Evolutionary conservation across 441 rosid species (phyloP), one percentile per base, ranked within the genome.

Genomic region (Gossypium davidsonii): DNA sequence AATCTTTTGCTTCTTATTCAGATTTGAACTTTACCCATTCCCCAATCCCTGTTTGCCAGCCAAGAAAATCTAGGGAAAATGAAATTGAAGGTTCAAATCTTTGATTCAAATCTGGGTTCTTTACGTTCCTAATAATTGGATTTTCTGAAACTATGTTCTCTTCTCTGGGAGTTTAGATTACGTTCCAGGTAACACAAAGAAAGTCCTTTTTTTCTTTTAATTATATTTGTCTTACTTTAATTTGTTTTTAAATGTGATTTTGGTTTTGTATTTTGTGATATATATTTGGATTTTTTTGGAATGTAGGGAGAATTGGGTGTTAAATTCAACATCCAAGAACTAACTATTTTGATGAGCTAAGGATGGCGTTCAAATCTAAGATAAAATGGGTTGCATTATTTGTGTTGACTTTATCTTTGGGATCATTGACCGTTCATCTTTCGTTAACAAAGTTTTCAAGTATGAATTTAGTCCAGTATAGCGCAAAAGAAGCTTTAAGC

Each of bases 301-400:
- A 62, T 73, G 75, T 73, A 76, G 80, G 79, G 67, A 71, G 61
- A 60, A 53, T 57, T 56, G 39, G 74, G 75, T 75, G 78, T 78
- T 79, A 67, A 78, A 44, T 60, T 74, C 39, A 44, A 60, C 66
- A 34, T 72, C 59, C 70, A 26, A 57, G 14, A 28, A 28, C 44
- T 9, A 26, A 1, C 39, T 67, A 46, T 65, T 60, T 64, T 80
- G 83, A 77, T 81, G 82, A 82, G 74, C 44, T 61, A 81, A 67
- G 85, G 85, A 85, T 88, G 97, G 79, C 83, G 74, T 85, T 91
- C 82, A 89, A 87, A 83, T 92, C 97, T 48, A 94, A 88, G 83
- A 90, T 96, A 72, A 96, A 96, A 81, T 88, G 94, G 97, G 82
- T 91, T 68, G 94, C 96, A 68, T 83, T 93, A 0, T 76, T 90